These are phyloP conservation scores for Hypoxylon sp. DNA, from an alignment of 2,329 filamentous ascomycete species.

Conservation along the genomic window DNA sequence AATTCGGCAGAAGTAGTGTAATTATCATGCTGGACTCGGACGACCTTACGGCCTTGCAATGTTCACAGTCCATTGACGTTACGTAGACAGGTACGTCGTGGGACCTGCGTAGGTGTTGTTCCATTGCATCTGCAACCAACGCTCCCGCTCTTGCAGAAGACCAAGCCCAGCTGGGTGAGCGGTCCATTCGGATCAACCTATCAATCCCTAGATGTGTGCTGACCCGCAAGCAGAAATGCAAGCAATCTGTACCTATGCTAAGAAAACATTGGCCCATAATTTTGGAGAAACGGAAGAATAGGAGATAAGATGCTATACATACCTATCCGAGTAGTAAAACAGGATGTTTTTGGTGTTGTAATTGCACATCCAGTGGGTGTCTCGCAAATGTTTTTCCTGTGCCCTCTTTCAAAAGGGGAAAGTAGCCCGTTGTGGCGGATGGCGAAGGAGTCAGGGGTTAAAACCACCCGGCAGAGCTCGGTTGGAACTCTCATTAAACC, in stretches of 20 bases:
- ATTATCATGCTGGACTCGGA: constrained; percentile 7
- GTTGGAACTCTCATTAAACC: constrained; percentile 15
- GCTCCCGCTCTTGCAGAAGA: constrained; percentile 34
- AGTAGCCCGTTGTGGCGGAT: constrained; percentile 21
- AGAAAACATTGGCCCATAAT: constrained; percentile 29
- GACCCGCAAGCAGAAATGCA: constrained; percentile 22
- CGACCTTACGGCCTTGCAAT: neutral
- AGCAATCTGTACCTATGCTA: constrained; percentile 27
- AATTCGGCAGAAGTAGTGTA: constrained; percentile 4
- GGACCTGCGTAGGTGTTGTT: constrained; percentile 40
- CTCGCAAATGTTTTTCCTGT: constrained; percentile 10
- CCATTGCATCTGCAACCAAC: constrained; percentile 37
- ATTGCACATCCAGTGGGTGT: constrained; percentile 4
- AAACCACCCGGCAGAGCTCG: constrained; percentile 20
- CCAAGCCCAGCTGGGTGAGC: constrained; percentile 11
- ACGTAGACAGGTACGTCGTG: no score
- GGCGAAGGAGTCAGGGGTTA: constrained; percentile 12
- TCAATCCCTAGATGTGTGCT: constrained; percentile 8
- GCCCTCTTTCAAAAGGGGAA: constrained; percentile 27
- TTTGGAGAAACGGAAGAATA: constrained; percentile 11
- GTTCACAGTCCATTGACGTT: no score
- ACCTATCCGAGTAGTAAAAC: neutral
- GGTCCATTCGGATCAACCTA: constrained; percentile 24
- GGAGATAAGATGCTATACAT: constrained; percentile 10
- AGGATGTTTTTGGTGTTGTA: neutral